Percentiles rank a stretch among this genome's conserved stretches.
Evolutionary conservation across 2,329 filamentous ascomycete species (phyloP).

Genomic region (Ophiosphaerella herpotricha): DNA sequence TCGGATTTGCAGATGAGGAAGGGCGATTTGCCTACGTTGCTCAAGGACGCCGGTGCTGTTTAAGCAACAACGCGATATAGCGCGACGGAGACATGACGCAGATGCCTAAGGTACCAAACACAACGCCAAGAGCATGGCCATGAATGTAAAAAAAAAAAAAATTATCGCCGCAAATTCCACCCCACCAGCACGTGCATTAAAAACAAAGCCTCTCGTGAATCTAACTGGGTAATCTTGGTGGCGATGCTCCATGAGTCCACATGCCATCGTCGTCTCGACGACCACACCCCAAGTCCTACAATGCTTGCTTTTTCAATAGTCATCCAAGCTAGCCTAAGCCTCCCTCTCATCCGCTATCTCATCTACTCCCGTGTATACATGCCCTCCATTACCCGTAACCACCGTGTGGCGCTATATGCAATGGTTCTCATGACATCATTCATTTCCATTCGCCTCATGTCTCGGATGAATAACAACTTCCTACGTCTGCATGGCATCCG

Average conservation of each 20-base stretch:
- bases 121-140: not conserved
- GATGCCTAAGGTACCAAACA: too few species aligned
- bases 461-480: constrained; percentile 16
- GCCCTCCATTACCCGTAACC: constrained; percentile 35
- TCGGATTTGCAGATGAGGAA: constrained; percentile 77
- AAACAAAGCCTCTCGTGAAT: constrained; percentile 23
- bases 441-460: constrained; percentile 7
- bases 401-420: too few species aligned
- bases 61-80: constrained; percentile 42
- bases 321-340: constrained; percentile 22
- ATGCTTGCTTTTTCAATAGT: constrained; percentile 19
- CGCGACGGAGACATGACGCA: not conserved
- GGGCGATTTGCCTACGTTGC: constrained; percentile 65
- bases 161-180: not conserved
- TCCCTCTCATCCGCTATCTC: constrained; percentile 6
- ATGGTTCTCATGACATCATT: constrained; percentile 26
- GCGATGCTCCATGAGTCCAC: constrained; percentile 30
- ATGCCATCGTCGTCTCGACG: constrained; percentile 18
- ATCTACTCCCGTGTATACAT: constrained; percentile 15
- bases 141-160: not conserved
- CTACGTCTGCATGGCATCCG: constrained; percentile 49
- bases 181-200: constrained; percentile 16
- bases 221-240: constrained; percentile 37
- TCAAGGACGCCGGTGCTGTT: constrained; percentile 67
- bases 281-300: constrained; percentile 20